A percentile compares a stretch with the other conserved stretches of the same genome.
These are phyloP conservation scores for Podila minutissima DNA, from an alignment of 192 early-diverging fungal genomes.

Conservation along the genomic window DNA sequence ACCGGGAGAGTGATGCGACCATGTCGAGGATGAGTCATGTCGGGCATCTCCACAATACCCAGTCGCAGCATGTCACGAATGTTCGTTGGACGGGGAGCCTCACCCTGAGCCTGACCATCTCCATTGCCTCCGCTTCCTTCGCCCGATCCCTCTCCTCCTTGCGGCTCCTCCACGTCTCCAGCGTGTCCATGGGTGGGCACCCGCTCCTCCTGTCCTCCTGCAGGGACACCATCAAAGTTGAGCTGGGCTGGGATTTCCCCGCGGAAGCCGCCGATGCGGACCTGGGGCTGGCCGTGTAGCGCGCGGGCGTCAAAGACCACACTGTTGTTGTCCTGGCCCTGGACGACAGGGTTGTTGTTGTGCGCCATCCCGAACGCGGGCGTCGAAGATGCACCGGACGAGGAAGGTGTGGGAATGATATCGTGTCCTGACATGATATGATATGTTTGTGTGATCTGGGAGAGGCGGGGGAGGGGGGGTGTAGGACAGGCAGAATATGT, in stretches of 20 bases:
- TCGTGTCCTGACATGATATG: not conserved
- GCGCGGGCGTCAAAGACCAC: slow-evolving; percentile 11
- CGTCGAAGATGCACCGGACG: not conserved
- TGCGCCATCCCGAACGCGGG: not conserved
- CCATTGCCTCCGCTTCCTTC: not conserved
- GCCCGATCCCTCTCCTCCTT: not conserved
- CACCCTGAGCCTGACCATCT: not conserved
- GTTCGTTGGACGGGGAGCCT: not conserved
- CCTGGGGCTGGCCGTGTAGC: not conserved
- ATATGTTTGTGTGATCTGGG: not conserved
- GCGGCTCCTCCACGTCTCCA: not conserved
- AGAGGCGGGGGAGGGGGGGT: too few species aligned
- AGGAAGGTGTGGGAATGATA: not conserved
- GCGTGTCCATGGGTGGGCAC: not conserved
- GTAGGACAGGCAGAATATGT: not conserved
- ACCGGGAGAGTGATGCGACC: slow-evolving; percentile 26
- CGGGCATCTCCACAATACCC: slow-evolving; percentile 1
- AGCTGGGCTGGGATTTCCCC: not conserved
- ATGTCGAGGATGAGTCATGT: slow-evolving; percentile 5
- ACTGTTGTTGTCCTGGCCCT: not conserved
- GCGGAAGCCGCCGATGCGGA: slow-evolving; percentile 31
- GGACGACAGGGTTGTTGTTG: not conserved
- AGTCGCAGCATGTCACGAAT: slow-evolving; percentile 8
- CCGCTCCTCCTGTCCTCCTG: not conserved
- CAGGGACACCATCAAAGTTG: not conserved